Base-by-base conservation (phyloP, 2,329 filamentous ascomycete species). In the Colletotrichum musae region DNA sequence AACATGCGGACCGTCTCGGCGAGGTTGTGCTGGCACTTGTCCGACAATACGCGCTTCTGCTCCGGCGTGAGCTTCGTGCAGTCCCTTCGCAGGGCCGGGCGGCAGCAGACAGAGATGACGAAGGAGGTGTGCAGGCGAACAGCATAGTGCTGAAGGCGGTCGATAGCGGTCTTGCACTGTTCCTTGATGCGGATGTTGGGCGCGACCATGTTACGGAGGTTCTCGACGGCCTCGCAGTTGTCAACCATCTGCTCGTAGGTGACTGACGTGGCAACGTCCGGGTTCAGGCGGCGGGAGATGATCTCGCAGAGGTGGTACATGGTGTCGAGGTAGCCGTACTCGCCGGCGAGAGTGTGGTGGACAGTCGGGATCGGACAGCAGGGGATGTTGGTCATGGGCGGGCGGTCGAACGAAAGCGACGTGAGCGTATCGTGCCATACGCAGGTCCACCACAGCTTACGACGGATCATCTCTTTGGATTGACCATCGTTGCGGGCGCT, bases 1-100 rank as follows among this genome's bases (percentile, higher is more conserved):
- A 91, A 92, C 89, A 91, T 92, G 48, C 88, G 86, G 12, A 92
- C 89, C 13, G 89, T 91, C 75, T 91, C 89, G 6, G 88, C 88
- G 28, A 92, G 80, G 74, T 91, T 91, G 16, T 82, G 79, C 75
- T 90, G 90, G 81, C 89, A 92, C 66, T 86, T 85, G 32, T 87
- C 84, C 2, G 87, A 86, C 0, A 92, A 80, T 1, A 84, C 78
- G 52, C 82, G 82, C 73, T 89, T 89, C 73, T 92, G 88, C 1
- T 81, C 74, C 0, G 81, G 74, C 4, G 85, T 83, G 48, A 91
- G 82, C n/a, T 75, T 77, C 10, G 81, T 80, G 72, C 84, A 86
- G 54, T 88, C 85, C 48, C 88, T 82, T 28, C 88, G 84, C 32
- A 92, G 83, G 1, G 89, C 88, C 0, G 89, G 89, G 0, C 89